Evolutionary conservation across 306 rosid species (phyloP), one percentile per base, ranked within the genome.

Genomic region (Inga laurina): DNA sequence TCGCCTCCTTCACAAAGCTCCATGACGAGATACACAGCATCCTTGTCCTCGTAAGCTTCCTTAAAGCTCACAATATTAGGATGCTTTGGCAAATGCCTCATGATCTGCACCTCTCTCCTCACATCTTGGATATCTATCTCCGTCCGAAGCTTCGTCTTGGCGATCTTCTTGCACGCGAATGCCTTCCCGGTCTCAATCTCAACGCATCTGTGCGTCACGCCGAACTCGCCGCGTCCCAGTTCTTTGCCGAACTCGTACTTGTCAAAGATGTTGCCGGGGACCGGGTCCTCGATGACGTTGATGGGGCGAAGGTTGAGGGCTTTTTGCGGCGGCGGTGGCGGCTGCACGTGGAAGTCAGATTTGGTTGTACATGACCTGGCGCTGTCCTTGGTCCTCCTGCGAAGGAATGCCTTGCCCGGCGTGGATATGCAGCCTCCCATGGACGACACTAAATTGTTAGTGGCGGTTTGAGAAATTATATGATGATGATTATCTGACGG

Each of bases 1-100:
- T 96, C 99, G 0, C 99, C 99, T 2, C 98, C 99, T 82, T 89
- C 90, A 48, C 98, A 95, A 4, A 93, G 88, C 86, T 95, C 97
- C 98, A 95, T 95, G 19, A 95, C 93, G 18, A 96, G 91, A 82
- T 96, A 96, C 34, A 93, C 93, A 2, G 97, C 96, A 8, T 93
- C 99, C 46, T 43, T 86, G 76, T 96, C 99, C 82, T 96, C 99
- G 44, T 74, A 93, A 7, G 96, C 99, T 84, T 96, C 99, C 69
- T 81, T 88, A 79, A 96, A 93, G 15, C 81, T 14, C 7, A 96
- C 99, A 19, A 96, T 92, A 43, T 91, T 92, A 0, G 97, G 98
- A 70, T 96, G 99, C 1, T 76, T 72, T 0, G 99, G 99, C 83
- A 96, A 82, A 64, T 87, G 97, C 7, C 90, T 72, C 98, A 96